Conservation (phyloP, 371 early-diverging fungal genomes). For the Syncephalis fuscata region DNA sequence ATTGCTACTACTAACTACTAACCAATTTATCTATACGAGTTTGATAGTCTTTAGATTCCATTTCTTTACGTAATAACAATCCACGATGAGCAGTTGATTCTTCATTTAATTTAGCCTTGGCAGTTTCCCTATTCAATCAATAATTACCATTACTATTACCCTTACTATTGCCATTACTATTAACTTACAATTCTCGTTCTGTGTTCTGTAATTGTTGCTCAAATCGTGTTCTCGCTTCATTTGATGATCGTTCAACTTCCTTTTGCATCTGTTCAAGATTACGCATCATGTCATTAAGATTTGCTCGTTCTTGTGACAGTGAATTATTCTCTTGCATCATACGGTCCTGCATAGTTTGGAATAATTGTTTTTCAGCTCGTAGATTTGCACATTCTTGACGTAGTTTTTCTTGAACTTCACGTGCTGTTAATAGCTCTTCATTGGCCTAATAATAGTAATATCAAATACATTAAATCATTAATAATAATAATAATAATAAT, state of each 20-base stretch:
- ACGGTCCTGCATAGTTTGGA: conserved; percentile 23
- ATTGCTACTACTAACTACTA: too few species aligned
- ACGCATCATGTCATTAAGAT: conserved; percentile 15
- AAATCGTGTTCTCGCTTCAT: conserved; percentile 16
- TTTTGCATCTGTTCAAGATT: conserved; percentile 16
- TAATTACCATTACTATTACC: too few species aligned
- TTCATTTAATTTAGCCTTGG: conserved; percentile 16
- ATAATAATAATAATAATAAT: too few species aligned
- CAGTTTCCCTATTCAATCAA: too few species aligned
- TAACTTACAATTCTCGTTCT: conserved; percentile 21
- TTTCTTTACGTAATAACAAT: conserved; percentile 14
- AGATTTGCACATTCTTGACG: conserved; percentile 19
- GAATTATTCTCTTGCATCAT: conserved; percentile 23
- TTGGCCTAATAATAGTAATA: too few species aligned
- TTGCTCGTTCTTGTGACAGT: conserved; percentile 18
- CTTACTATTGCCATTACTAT: too few species aligned
- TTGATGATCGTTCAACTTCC: conserved; percentile 16
- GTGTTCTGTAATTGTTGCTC: conserved; percentile 18
- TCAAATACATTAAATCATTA: too few species aligned
- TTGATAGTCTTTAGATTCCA: conserved; percentile 18
- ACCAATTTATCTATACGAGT: conserved; percentile 12
- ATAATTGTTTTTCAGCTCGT: conserved; percentile 22
- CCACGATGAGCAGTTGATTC: conserved; percentile 10
- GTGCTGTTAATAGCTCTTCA: conserved; percentile 19
- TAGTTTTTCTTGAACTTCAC: conserved; percentile 15